Base-by-base conservation (phyloP, 805 yeast species). In the Candida ipomoeae region DNA sequence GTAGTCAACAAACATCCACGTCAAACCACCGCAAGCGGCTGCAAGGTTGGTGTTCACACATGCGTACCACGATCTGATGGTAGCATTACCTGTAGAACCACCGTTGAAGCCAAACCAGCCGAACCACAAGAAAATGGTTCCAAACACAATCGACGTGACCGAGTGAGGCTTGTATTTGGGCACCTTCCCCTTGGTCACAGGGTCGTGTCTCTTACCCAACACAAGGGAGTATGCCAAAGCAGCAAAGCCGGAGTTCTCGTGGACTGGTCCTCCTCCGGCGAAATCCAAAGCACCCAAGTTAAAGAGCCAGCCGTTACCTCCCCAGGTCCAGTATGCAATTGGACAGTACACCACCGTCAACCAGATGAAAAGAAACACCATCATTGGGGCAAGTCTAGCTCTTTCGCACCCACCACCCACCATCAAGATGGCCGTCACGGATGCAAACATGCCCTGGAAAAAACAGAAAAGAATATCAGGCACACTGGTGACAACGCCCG, bases 61-160 rank as follows among this genome's bases (percentile, higher is more conserved):
- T 36, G 97, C 96, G 76, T 90, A 90, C 87, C 89, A 89, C 51
- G 97, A 91, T 73, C 97, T 85, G 67, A 94, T 83, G 55, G 92
- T 73, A 35, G 97, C 88, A 65, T 89, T 86, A 69, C 97, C 97
- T 46, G 97, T 87, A 44, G 97, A 89, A 62, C 98, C 98, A 70
- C 97, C 97, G 79, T 94, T 94, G 83, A 94, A 94, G 38, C 97
- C 97, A 64, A 90, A 90, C 99, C 99, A 94, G 35, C 98, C 99
- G 62, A 94, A 90, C 97, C 97, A 92, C 60, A 94, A 80, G 75
- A 94, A 87, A 11, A 89, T 85, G 18, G 97, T 90, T 49, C 99
- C 99, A 51, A 94, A 72, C 15, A 91, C 97, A 51, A 90, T 89
- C 43, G 90, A 81, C 7, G 96, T 81, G 36, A 92, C 96, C 20